Conservation (phyloP, 495 filamentous ascomycete species). For the Tuber borchii region DNA sequence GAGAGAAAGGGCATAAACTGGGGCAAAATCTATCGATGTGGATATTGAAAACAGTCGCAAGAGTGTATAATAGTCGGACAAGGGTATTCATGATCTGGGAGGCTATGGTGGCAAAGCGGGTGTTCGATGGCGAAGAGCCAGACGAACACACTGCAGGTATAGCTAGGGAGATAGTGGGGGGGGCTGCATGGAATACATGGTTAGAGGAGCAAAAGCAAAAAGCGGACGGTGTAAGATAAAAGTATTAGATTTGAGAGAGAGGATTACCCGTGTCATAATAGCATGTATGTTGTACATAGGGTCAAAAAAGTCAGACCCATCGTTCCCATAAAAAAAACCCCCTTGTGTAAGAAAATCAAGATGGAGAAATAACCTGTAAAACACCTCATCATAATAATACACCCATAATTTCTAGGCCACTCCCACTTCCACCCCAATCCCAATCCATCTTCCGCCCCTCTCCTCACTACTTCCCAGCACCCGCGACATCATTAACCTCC, state of each 20-base stretch:
- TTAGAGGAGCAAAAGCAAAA: background rate
- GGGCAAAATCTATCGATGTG: constrained; percentile 27
- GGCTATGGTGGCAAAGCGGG: constrained; percentile 16
- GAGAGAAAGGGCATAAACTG: constrained; percentile 7
- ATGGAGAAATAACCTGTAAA: background rate
- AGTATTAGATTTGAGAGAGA: background rate
- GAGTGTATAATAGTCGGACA: constrained; percentile 25
- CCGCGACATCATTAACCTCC: constrained; percentile 43
- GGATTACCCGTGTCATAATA: background rate
- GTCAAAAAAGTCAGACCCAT: background rate
- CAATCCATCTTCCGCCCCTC: background rate
- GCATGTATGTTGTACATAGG: background rate
- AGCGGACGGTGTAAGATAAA: background rate
- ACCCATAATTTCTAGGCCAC: background rate
- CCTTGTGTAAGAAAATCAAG: constrained; percentile 5
- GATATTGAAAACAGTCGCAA: constrained; percentile 30
- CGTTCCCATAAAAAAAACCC: background rate
- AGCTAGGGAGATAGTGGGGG: background rate
- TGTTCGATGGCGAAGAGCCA: background rate
- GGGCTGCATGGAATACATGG: background rate
- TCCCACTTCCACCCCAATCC: background rate
- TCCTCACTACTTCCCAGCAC: constrained; percentile 21
- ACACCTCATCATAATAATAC: constrained; percentile 6
- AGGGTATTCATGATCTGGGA: constrained; percentile 22
- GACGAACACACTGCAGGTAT: background rate